Conservation (phyloP, 345 rosid genomes). For the Eucalyptus curtisii region DNA sequence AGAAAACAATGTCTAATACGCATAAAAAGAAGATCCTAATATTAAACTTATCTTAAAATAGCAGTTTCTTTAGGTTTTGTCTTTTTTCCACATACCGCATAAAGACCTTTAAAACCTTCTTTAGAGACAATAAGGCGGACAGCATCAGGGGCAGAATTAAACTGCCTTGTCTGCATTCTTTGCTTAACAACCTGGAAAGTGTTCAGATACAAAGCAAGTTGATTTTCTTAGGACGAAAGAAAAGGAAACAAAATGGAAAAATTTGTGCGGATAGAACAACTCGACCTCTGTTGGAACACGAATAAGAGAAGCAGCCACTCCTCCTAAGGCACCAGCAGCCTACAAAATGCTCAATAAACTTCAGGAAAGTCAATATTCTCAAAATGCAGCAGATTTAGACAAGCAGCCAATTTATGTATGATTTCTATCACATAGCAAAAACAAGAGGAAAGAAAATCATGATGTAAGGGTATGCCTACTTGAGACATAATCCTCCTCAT, state of each 20-base stretch:
- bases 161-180: constrained; percentile 95
- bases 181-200: constrained; percentile 75
- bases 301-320: constrained; percentile 83
- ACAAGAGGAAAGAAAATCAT: background rate
- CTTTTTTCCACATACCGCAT: constrained; percentile 45
- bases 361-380: background rate
- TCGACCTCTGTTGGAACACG: constrained; percentile 95
- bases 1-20: background rate
- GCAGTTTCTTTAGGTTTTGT: background rate
- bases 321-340: constrained; percentile 97
- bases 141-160: constrained; percentile 73
- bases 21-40: background rate
- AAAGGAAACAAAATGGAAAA: background rate
- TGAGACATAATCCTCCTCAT: background rate
- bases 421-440: background rate
- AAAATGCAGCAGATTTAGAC: background rate
- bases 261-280: background rate
- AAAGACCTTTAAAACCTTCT: constrained; percentile 84
- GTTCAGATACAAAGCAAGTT: background rate
- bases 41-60: background rate
- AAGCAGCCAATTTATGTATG: background rate
- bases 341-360: constrained; percentile 7
- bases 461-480: background rate
- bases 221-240: background rate
- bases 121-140: constrained; percentile 60